Conservation (phyloP, 2,329 filamentous ascomycete genomes). For the Fusarium begoniae region DNA sequence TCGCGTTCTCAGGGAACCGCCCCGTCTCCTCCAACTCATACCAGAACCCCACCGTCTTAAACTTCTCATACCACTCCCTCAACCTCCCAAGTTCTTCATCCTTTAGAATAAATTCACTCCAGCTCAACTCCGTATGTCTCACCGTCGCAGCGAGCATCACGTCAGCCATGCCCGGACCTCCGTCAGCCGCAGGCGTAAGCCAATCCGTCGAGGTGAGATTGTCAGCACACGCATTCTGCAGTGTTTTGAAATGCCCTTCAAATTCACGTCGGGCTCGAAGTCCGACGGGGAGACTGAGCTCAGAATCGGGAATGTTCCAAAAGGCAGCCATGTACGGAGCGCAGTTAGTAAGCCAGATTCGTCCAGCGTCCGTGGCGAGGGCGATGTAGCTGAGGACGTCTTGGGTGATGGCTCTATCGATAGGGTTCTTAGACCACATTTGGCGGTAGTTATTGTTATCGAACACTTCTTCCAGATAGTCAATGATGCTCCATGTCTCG, state of each 20-base stretch:
- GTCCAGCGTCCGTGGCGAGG: not conserved
- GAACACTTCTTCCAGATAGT: not conserved
- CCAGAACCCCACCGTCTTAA: not conserved
- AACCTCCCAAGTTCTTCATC: not conserved
- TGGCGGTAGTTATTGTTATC: fast-evolving
- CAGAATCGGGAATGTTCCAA: not conserved
- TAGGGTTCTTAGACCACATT: not conserved
- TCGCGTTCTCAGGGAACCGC: not conserved
- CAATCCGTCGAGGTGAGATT: not conserved
- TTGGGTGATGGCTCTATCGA: not conserved
- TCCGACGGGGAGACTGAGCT: not conserved
- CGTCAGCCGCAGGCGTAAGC: not conserved
- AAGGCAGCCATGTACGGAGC: not conserved
- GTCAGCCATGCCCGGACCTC: not conserved
- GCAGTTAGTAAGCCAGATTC: not conserved
- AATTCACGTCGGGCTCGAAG: not conserved
- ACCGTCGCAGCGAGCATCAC: not conserved
- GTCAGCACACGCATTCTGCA: not conserved
- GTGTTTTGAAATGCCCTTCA: not conserved
- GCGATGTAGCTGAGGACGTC: not conserved
- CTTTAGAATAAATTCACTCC: not conserved
- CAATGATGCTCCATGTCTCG: not conserved
- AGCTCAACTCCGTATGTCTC: not conserved
- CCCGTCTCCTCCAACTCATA: not conserved
- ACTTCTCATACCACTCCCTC: not conserved